A percentile compares a stretch with the other conserved stretches of the same genome.
phyloP scores from a whole-genome alignment of 768 basidiomycete species.

The Candolleomyces eurysporus region DNA sequence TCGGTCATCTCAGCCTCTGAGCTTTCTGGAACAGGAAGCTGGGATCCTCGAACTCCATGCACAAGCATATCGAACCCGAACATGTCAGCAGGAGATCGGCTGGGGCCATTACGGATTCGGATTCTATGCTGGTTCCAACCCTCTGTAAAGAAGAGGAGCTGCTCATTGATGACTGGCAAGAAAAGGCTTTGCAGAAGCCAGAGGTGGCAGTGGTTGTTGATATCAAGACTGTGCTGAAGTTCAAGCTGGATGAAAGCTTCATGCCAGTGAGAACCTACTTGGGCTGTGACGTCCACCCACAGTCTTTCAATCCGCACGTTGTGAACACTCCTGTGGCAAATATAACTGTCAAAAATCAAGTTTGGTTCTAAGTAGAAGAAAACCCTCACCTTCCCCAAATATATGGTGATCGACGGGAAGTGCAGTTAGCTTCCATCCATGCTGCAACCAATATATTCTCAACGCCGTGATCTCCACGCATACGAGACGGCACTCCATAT shows the following conservation, averaged over 20 bases:
- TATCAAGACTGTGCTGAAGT: slow-evolving; percentile 25
- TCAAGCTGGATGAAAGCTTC: slow-evolving; percentile 30
- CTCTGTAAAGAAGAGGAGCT: not conserved
- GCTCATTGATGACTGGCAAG: slow-evolving; percentile 24
- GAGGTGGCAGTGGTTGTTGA: slow-evolving; percentile 25
- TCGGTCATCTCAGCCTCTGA: no score
- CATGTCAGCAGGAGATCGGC: not conserved
- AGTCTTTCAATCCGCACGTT: slow-evolving; percentile 37
- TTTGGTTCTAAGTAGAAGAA: not conserved
- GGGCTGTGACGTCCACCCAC: slow-evolving; percentile 34
- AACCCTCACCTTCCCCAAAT: slow-evolving; percentile 33
- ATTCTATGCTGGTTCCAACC: not conserved
- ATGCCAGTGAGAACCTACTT: slow-evolving; percentile 30
- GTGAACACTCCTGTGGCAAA: slow-evolving; percentile 18
- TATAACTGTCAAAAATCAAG: not conserved
- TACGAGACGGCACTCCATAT: slow-evolving; percentile 27
- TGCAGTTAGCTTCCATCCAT: slow-evolving; percentile 22
- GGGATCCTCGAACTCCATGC: not conserved
- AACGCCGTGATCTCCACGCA: slow-evolving; percentile 37
- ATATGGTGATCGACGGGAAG: slow-evolving; percentile 25
- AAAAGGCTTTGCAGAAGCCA: slow-evolving; percentile 39
- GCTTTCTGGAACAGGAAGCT: not conserved
- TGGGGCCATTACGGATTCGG: not conserved
- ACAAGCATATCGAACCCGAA: not conserved
- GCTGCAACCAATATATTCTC: slow-evolving; percentile 35